A percentile compares a stretch with the other conserved stretches of the same genome.
Conservation (phyloP, 2,329 filamentous ascomycete species). For the Colletotrichum scovillei region DNA sequence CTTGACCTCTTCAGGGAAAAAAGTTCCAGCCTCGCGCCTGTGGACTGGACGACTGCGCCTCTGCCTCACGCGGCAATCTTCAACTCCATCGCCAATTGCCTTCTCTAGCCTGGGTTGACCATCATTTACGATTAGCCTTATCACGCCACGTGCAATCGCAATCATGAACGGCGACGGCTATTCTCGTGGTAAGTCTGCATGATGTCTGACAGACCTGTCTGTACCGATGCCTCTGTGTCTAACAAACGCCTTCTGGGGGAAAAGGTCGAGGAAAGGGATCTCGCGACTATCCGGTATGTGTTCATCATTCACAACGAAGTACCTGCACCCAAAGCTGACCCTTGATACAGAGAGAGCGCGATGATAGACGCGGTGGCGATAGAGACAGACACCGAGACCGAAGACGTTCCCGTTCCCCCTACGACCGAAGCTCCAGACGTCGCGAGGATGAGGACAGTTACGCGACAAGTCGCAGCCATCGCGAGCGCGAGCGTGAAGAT, state of each 20-base stretch:
- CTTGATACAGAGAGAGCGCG: constrained; percentile 44
- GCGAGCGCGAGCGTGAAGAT: constrained; percentile 93
- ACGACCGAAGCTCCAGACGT: constrained; percentile 74
- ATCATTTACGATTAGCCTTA: constrained; percentile 24
- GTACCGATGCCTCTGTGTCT: constrained; percentile 4
- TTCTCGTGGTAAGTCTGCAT: constrained; percentile 35
- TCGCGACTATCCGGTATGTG: constrained; percentile 37
- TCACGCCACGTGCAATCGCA: constrained; percentile 18
- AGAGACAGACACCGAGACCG: constrained; percentile 64
- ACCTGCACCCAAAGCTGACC: background rate
- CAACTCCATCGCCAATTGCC: constrained; percentile 23
- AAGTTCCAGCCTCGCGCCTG: constrained; percentile 37
- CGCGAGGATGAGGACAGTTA: constrained; percentile 87
- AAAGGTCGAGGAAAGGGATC: constrained; percentile 36
- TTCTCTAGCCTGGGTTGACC: constrained; percentile 10
- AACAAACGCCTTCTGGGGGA: constrained; percentile 22
- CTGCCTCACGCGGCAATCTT: constrained; percentile 24
- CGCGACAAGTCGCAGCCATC: constrained; percentile 91
- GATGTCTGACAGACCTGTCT: background rate
- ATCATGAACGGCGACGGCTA: constrained; percentile 38
- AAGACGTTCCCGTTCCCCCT: constrained; percentile 88
- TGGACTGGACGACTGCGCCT: constrained; percentile 23
- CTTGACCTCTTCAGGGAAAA: constrained; percentile 33
- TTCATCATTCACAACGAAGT: background rate
- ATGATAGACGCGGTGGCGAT: constrained; percentile 45